These are phyloP conservation scores for Candida palmyrensis DNA, from an alignment of 805 yeast species.

Conservation along the genomic window DNA sequence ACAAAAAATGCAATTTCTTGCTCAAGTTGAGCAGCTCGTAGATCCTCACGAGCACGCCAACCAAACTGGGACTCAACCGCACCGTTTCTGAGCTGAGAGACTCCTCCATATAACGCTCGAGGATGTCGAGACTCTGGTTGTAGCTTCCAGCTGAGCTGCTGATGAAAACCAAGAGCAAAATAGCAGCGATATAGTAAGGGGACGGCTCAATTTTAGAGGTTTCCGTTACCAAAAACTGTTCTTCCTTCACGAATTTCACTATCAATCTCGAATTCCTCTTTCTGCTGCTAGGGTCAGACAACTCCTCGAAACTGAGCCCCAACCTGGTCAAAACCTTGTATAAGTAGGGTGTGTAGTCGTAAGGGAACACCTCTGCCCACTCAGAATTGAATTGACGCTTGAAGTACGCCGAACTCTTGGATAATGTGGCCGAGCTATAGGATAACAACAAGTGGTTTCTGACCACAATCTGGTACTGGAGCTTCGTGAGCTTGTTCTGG, in stretches of 20 bases:
- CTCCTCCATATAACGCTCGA: neutral
- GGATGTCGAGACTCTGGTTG: neutral
- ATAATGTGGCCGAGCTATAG: slow-evolving; percentile 33
- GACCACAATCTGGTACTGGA: slow-evolving; percentile 35
- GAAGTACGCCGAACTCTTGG: slow-evolving; percentile 19
- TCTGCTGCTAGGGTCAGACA: slow-evolving; percentile 5
- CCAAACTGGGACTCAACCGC: slow-evolving; percentile 41
- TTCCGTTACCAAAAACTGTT: no score
- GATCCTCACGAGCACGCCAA: slow-evolving; percentile 44
- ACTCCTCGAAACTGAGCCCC: slow-evolving; percentile 22
- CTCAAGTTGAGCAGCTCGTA: slow-evolving; percentile 41
- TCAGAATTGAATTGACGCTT: slow-evolving; percentile 12
- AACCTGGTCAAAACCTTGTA: slow-evolving; percentile 26
- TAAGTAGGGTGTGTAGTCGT: slow-evolving; percentile 26
- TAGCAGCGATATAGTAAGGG: neutral
- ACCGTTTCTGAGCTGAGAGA: neutral
- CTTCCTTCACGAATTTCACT: neutral
- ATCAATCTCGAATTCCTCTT: neutral
- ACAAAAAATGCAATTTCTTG: slow-evolving; percentile 18
- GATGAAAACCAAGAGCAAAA: neutral
- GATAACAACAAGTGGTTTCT: slow-evolving; percentile 44
- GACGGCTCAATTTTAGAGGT: slow-evolving; percentile 19
- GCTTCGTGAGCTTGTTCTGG: slow-evolving; percentile 21
- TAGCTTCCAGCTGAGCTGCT: neutral
- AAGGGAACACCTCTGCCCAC: slow-evolving; percentile 18